Evolutionary conservation across 768 basidiomycete genomes (phyloP).

Genomic region (Trametes cinnabarina): DNA sequence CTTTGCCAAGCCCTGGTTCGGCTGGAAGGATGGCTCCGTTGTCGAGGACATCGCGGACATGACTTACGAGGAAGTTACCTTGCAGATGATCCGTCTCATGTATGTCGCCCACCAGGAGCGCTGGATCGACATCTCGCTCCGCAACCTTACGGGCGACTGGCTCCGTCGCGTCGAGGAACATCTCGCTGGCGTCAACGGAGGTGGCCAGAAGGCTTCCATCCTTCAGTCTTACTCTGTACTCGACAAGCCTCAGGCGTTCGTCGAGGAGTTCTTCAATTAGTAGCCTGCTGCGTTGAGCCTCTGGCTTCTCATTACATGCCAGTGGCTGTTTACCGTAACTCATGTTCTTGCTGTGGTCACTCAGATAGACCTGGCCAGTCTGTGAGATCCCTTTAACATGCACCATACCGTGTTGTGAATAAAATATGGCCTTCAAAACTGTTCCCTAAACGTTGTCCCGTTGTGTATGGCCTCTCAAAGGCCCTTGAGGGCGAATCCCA

Average conservation of each 20-base stretch:
- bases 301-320: too few species aligned
- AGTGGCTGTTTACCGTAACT: too few species aligned
- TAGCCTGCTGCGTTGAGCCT: slow-evolving; percentile 86
- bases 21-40: slow-evolving; percentile 82
- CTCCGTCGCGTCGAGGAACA: slow-evolving; percentile 92
- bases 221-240: slow-evolving; percentile 81
- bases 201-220: slow-evolving; percentile 74
- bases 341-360: too few species aligned
- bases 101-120: slow-evolving; percentile 87
- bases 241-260: slow-evolving; percentile 76
- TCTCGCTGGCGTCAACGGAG: slow-evolving; percentile 85
- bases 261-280: slow-evolving; percentile 78
- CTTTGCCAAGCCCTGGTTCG: slow-evolving; percentile 97
- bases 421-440: too few species aligned
- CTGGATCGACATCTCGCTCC: slow-evolving; percentile 89
- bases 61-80: slow-evolving; percentile 96
- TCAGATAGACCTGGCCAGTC: too few species aligned
- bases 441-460: too few species aligned
- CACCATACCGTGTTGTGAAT: too few species aligned
- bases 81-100: slow-evolving; percentile 92
- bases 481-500: too few species aligned
- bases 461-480: too few species aligned
- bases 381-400: too few species aligned
- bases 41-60: slow-evolving; percentile 89
- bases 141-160: slow-evolving; percentile 97